Percentiles rank a stretch among this genome's conserved stretches.
Evolutionary conservation across 768 basidiomycete genomes (phyloP).

Genomic region (Phaeotremella skinneri): DNA sequence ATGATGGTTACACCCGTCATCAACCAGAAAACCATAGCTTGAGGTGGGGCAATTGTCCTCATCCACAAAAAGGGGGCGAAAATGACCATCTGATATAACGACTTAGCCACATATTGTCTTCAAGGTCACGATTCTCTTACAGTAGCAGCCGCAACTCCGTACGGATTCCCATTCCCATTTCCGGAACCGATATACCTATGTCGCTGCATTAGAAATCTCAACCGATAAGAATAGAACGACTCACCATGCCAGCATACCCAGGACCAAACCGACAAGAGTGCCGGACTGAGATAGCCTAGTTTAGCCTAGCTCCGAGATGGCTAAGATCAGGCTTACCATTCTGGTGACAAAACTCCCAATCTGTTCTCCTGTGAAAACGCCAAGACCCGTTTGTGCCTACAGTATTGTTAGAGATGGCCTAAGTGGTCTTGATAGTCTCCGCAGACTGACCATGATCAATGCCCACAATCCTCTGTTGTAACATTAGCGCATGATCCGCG

Average conservation of each 20-base stretch:
- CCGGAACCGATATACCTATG: slow-evolving; percentile 51
- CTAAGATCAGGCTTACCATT: slow-evolving; percentile 55
- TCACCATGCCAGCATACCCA: slow-evolving; percentile 48
- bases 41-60: slow-evolving; percentile 56
- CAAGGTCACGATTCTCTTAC: slow-evolving; percentile 29
- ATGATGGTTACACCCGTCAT: slow-evolving; percentile 51
- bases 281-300: slow-evolving; percentile 29
- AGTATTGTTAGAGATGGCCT: slow-evolving; percentile 1
- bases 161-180: slow-evolving; percentile 58
- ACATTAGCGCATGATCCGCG: slow-evolving; percentile 48
- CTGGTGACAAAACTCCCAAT: slow-evolving; percentile 57
- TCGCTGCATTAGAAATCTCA: not conserved
- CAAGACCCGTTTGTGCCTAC: slow-evolving; percentile 59
- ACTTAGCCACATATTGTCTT: not conserved
- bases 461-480: slow-evolving; percentile 59
- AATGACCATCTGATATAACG: slow-evolving; percentile 51
- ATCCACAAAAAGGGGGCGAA: slow-evolving; percentile 58
- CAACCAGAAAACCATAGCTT: slow-evolving; percentile 36
- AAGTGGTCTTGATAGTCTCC: not conserved
- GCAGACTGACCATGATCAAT: slow-evolving; percentile 57
- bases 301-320: slow-evolving; percentile 4
- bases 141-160: slow-evolving; percentile 58
- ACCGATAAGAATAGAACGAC: not conserved
- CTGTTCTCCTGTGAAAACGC: slow-evolving; percentile 62
- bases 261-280: slow-evolving; percentile 38